A percentile compares a stretch with the other conserved stretches of the same genome.
These are phyloP conservation scores for Scenedesmus sp. DNA, from an alignment of 163 green algal genomes.

Conservation along the genomic window DNA sequence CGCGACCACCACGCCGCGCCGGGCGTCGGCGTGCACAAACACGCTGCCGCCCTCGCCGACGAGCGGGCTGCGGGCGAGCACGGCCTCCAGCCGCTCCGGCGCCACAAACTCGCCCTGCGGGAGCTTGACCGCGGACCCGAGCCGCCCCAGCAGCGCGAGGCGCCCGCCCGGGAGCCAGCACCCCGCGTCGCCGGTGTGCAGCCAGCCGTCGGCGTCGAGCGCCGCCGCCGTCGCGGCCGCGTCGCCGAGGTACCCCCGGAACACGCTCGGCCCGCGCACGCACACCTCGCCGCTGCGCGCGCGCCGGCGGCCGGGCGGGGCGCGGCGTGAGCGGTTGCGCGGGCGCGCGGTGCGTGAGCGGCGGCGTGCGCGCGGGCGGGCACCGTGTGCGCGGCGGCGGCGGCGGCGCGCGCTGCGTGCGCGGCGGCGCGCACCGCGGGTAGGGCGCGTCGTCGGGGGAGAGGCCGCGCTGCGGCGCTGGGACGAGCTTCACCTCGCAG, in stretches of 20 bases:
- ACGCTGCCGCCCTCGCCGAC: no score
- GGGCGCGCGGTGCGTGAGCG: no score
- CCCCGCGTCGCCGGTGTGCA: conserved; percentile 97
- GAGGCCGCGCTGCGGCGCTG: conserved; percentile 98
- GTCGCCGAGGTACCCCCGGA: conserved; percentile 97
- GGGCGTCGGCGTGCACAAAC: no score
- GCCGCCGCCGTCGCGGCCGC: conserved; percentile 78
- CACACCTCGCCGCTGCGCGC: conserved; percentile 93
- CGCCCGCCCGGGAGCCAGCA: conserved; percentile 86
- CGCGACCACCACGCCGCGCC: no score
- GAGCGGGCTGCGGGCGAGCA: no score
- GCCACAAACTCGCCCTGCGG: conserved; percentile 98
- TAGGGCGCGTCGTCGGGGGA: conserved; percentile 83
- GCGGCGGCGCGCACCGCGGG: no score
- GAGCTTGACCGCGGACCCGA: conserved; percentile 93
- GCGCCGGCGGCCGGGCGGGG: no score
- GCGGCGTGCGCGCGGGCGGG: no score
- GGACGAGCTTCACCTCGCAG: conserved; percentile 92
- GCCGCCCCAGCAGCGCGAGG: conserved; percentile 96
- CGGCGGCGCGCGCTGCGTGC: no score
- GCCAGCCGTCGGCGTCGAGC: conserved; percentile 90
- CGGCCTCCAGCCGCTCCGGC: conserved; percentile 97
- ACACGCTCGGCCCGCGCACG: conserved; percentile 91
- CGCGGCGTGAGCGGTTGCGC: no score
- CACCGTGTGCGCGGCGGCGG: no score